Conservation (phyloP, 2,329 filamentous ascomycete genomes). For the Celoporthe dispersa region DNA sequence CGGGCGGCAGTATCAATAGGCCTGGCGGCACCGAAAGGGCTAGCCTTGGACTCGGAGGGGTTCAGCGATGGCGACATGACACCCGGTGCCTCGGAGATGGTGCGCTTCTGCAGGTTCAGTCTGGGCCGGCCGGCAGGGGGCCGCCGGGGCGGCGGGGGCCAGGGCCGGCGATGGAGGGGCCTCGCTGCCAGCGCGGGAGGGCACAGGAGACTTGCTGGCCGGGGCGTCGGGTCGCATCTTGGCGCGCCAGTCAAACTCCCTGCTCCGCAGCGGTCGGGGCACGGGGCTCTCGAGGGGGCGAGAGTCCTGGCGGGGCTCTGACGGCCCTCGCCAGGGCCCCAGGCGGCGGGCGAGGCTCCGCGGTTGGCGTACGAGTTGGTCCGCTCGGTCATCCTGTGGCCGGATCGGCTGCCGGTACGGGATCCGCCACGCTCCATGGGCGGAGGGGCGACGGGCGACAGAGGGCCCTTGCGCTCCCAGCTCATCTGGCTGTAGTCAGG, state of each 20-base stretch:
- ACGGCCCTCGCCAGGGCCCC: conserved; percentile 68
- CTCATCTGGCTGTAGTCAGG: conserved; percentile 48
- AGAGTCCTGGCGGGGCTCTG: conserved; percentile 64
- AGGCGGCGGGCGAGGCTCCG: conserved; percentile 71
- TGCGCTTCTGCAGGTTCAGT: conserved; percentile 88
- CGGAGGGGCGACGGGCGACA: conserved; percentile 66
- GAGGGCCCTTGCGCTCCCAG: conserved; percentile 94
- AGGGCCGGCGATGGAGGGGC: conserved; percentile 74
- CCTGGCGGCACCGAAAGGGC: conserved; percentile 89
- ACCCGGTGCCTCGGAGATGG: conserved; percentile 74
- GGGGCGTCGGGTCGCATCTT: conserved; percentile 85
- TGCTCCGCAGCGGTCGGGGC: conserved; percentile 85
- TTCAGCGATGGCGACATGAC: conserved; percentile 53
- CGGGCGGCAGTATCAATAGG: conserved; percentile 92
- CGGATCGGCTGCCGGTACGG: conserved; percentile 59
- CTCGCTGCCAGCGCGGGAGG: conserved; percentile 74
- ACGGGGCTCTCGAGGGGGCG: conserved; percentile 72
- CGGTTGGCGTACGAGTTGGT: conserved; percentile 64
- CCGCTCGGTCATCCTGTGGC: conserved; percentile 55
- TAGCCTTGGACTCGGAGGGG: conserved; percentile 78
- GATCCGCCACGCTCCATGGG: conserved; percentile 53
- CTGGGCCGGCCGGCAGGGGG: conserved; percentile 71
- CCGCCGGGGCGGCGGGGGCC: conserved; percentile 51
- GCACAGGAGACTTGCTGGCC: conserved; percentile 61
- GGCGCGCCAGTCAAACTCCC: conserved; percentile 89